Evolutionary conservation across 345 rosid species (phyloP).

Genomic region (Iberis pinnata): DNA sequence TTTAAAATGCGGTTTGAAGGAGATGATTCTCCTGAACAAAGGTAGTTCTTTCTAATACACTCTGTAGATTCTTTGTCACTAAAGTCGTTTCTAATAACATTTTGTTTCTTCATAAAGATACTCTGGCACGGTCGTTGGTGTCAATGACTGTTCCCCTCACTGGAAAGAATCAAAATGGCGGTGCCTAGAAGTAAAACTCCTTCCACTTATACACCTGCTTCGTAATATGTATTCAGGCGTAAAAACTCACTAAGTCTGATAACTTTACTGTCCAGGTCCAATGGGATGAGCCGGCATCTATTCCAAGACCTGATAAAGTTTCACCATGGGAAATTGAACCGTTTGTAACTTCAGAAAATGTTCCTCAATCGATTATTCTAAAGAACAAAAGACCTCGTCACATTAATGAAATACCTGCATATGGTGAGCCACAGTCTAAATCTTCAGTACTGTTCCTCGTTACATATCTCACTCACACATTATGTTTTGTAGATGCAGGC

Average conservation of each 20-base stretch:
- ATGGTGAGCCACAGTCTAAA: conserved; percentile 32
- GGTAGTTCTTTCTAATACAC: conserved; percentile 35
- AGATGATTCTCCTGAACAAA: conserved; percentile 83
- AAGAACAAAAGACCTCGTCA: conserved; percentile 79
- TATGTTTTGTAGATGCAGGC: conserved; percentile 34
- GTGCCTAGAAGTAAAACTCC: conserved; percentile 51
- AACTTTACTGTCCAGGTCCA: conserved; percentile 47
- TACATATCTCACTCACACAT: conserved; percentile 18
- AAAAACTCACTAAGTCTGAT: conserved; percentile 5
- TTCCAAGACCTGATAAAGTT: conserved; percentile 73
- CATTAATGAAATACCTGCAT: conserved; percentile 38
- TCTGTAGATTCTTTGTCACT: conserved; percentile 6
- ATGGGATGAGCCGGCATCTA: conserved; percentile 90
- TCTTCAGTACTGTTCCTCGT: background rate
- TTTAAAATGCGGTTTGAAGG: conserved; percentile 92
- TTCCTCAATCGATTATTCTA: conserved; percentile 35
- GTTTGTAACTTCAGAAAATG: conserved; percentile 42
- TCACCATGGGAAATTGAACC: conserved; percentile 96
- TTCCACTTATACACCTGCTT: conserved; percentile 19
- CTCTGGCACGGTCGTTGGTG: conserved; percentile 82
- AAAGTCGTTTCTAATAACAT: conserved; percentile 1
- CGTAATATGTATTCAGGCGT: background rate
- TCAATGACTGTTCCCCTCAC: conserved; percentile 64
- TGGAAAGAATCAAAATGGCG: conserved; percentile 89
- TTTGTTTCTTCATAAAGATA: conserved; percentile 43